These are phyloP conservation scores for Umbelopsis ramanniana DNA, from an alignment of 192 early-diverging fungal genomes.

Conservation along the genomic window DNA sequence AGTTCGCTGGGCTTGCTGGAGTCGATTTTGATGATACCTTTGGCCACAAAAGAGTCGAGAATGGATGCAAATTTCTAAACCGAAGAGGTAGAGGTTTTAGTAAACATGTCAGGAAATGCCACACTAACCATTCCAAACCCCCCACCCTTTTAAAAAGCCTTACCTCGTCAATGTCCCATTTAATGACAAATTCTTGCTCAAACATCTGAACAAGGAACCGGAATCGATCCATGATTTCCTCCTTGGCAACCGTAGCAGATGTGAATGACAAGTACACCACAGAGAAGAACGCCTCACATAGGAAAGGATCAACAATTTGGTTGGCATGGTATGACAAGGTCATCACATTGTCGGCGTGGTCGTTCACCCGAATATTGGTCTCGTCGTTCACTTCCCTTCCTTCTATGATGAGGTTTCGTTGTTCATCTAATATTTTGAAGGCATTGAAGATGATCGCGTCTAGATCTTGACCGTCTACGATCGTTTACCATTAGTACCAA, in stretches of 20 bases:
- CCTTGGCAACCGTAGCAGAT: constrained; percentile 18
- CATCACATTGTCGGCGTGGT: constrained; percentile 48
- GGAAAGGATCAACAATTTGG: constrained; percentile 36
- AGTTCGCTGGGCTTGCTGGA: constrained; percentile 3
- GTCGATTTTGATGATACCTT: constrained; percentile 6
- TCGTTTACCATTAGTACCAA: too few relatives aligned
- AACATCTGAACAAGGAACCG: constrained; percentile 41
- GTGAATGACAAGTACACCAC: constrained; percentile 40
- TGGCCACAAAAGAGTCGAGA: constrained; percentile 15
- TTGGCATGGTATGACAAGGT: constrained; percentile 43
- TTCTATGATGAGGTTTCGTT: constrained; percentile 42
- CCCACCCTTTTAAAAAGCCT: not conserved
- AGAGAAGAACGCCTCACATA: constrained; percentile 40
- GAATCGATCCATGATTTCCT: constrained; percentile 42
- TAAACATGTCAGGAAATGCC: too few relatives aligned
- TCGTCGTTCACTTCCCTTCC: constrained; percentile 40
- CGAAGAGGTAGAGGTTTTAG: too few relatives aligned
- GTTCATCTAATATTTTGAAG: constrained; percentile 35
- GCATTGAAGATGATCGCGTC: constrained; percentile 33
- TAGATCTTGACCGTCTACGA: constrained; percentile 38
- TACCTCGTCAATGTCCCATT: constrained; percentile 39
- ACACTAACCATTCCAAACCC: too few relatives aligned
- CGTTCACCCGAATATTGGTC: constrained; percentile 40
- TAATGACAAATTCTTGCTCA: constrained; percentile 40
- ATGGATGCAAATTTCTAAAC: constrained; percentile 32